phyloP scores from a whole-genome alignment of 2,329 filamentous ascomycete genomes.

The Penicillium capsulatum region DNA sequence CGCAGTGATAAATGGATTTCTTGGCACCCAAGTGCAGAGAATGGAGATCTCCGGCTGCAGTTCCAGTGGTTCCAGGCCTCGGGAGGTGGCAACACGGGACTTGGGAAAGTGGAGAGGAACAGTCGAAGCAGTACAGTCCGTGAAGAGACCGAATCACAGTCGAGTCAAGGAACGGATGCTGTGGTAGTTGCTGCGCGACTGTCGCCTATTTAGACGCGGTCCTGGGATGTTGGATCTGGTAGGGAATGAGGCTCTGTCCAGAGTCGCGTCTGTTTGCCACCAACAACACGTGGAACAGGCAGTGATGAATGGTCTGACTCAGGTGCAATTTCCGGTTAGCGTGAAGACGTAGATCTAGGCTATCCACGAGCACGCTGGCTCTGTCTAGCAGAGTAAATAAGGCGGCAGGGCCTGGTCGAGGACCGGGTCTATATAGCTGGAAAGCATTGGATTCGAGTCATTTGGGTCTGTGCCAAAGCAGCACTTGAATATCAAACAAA shows the following conservation, averaged over 20 bases:
- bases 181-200: no score
- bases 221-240: no score
- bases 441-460: neutral
- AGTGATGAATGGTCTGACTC: no score
- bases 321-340: no score
- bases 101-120: neutral
- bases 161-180: no score
- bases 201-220: no score
- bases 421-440: neutral
- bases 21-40: neutral
- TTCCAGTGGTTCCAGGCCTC: slow-evolving; percentile 9
- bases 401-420: neutral
- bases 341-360: no score
- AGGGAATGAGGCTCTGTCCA: no score
- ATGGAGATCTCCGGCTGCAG: slow-evolving; percentile 5
- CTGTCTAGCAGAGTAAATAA: neutral
- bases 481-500: neutral
- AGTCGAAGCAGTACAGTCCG: no score
- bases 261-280: no score
- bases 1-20: neutral
- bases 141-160: no score
- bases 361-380: neutral
- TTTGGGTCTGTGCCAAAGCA: neutral
- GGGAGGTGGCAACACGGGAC: slow-evolving; percentile 19
- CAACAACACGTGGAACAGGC: no score